Evolutionary conservation across 768 basidiomycete genomes (phyloP).

Genomic region (Mycena rosella): DNA sequence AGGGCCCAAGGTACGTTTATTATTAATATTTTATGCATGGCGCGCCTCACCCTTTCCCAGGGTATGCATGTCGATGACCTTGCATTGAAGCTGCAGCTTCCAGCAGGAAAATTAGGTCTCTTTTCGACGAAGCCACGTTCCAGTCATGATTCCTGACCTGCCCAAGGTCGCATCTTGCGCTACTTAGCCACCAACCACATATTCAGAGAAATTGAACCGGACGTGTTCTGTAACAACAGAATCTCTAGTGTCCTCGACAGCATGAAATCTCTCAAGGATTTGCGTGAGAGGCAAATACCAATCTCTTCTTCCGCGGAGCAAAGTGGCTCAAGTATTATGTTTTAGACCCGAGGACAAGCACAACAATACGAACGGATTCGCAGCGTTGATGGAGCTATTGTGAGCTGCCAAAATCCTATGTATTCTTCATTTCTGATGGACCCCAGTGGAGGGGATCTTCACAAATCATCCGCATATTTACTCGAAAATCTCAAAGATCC

Average conservation of each 20-base stretch:
- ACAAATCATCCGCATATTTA: conserved; percentile 43
- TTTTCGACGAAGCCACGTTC: not conserved
- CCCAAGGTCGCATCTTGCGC: conserved; percentile 42
- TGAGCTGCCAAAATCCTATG: conserved; percentile 20
- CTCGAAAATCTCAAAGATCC: conserved; percentile 45
- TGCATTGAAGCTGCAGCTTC: not conserved
- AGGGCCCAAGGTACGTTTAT: conserved; percentile 36
- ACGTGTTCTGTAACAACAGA: conserved; percentile 45
- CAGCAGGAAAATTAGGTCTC: not conserved
- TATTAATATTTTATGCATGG: not conserved
- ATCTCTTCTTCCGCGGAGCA: too few species aligned
- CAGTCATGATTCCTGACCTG: not conserved
- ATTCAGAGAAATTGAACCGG: conserved; percentile 42
- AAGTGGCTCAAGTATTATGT: not conserved
- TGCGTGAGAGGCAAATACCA: not conserved
- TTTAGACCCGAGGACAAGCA: conserved; percentile 45
- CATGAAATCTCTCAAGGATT: not conserved
- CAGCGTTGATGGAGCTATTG: conserved; percentile 44
- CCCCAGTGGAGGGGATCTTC: conserved; percentile 40
- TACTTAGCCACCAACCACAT: conserved; percentile 46
- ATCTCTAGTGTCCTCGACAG: conserved; percentile 30
- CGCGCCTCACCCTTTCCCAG: not conserved
- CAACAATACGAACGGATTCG: conserved; percentile 43
- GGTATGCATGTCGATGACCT: not conserved
- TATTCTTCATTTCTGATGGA: not conserved